phyloP scores from a whole-genome alignment of 2,329 filamentous ascomycete genomes.

The Daldinia eschscholtzii region DNA sequence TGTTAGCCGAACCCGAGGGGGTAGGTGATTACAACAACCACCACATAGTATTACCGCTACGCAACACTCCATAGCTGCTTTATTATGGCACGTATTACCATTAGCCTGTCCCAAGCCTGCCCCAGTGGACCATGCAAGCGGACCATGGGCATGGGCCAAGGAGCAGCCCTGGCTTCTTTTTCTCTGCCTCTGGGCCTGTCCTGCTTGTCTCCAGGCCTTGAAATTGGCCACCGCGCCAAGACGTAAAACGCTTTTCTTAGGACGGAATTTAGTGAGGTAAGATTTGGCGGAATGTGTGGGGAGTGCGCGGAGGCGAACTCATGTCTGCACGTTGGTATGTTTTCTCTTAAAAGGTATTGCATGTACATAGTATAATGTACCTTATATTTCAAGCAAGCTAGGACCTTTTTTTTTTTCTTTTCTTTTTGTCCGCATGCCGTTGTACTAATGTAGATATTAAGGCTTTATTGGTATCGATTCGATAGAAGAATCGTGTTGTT shows the following conservation, averaged over 20 bases:
- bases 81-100: conserved; percentile 31
- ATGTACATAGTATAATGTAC: conserved; percentile 3
- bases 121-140: conserved; percentile 25
- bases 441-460: conserved; percentile 7
- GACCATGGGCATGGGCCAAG: conserved; percentile 36
- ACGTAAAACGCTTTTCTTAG: conserved; percentile 43
- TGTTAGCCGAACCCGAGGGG: conserved; percentile 40
- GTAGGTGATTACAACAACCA: conserved; percentile 19
- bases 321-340: conserved; percentile 34
- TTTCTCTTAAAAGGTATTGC: conserved; percentile 7
- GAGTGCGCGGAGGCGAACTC: conserved; percentile 43
- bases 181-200: background rate
- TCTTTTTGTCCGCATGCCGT: conserved; percentile 8
- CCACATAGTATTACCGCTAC: conserved; percentile 11
- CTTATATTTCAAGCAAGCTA: conserved; percentile 23
- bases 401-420: conserved; percentile 14
- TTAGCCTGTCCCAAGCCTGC: conserved; percentile 30
- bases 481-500: conserved; percentile 12
- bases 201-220: conserved; percentile 34
- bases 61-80: conserved; percentile 37
- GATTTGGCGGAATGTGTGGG: conserved; percentile 44
- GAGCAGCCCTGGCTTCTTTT: conserved; percentile 28
- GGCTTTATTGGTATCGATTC: conserved; percentile 22
- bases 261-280: conserved; percentile 40
- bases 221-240: conserved; percentile 44